Evolutionary conservation across 164 flowering plant species (phyloP), one percentile per base, ranked within the genome.

Genomic region (Magnolia sinica): DNA sequence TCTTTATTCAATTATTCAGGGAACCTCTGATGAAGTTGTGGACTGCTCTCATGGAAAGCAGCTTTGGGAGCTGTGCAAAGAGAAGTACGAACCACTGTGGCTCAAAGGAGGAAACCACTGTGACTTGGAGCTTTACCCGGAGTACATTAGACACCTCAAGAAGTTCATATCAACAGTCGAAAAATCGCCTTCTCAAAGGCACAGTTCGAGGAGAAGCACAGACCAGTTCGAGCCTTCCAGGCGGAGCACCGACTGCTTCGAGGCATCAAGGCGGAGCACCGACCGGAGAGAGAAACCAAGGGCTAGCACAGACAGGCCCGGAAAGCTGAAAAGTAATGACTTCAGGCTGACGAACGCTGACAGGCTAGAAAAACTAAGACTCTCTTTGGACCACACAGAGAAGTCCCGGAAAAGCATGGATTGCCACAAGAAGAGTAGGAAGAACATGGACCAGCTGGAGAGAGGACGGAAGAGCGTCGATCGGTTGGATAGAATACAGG

Each of bases 1-100:
- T 73, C 49, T 49, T 24, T 7, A 64, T 37, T 0, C 76, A 16
- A 68, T 68, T 75, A 0, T 87, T 75, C 79, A 94, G 98, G 97
- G 98, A 76, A 94, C 98, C 27, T 83, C 96, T 11, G 98, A 94
- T 80, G 95, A 92, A 77, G 96, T 94, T 10, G 98, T 94, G 61
- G 92, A 94, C 82, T 92, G 94, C 77, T 94, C 97, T 78, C 98
- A 94, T 78, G 98, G 98, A 14, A 92, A 91, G 84, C 92, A 87
- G 81, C 95, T 94, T 11, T 92, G 97, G 97, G 98, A 94, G 79
- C 87, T 92, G 18, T 92, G 96, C 68, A 90, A 89, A 76, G 92
- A 91, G 79, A 94, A 94, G 76, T 94, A 90, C 64, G 98, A 94
- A 75, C 98, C 98, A 7, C 80, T 94, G 27, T 94, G 98, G 98